Evolutionary conservation across 2,329 filamentous ascomycete genomes (phyloP).

Genomic region (Xylariaceae sp.): DNA sequence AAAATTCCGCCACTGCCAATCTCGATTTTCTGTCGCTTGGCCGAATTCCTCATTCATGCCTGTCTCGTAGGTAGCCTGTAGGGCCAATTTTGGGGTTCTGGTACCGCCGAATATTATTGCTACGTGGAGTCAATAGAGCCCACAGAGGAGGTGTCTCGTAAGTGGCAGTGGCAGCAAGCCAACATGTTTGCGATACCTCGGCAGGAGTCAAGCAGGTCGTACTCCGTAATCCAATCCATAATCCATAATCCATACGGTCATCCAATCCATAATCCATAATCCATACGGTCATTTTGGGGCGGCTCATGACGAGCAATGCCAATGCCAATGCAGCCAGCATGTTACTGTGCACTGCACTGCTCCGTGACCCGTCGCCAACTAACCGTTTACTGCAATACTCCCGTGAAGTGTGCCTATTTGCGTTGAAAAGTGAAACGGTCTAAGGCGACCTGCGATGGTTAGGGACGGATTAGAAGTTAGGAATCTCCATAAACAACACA

Average conservation of each 20-base stretch:
- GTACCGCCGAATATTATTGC: neutral
- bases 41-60: neutral
- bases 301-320: too few relatives aligned
- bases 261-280: neutral
- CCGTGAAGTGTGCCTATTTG: too few relatives aligned
- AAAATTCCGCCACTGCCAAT: neutral
- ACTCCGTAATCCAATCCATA: too few relatives aligned
- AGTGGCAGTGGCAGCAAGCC: neutral
- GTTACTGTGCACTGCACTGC: too few relatives aligned
- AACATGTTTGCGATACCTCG: constrained; percentile 4
- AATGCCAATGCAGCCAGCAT: too few relatives aligned
- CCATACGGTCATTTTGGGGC: neutral
- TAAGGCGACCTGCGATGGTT: neutral
- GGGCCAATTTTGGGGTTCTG: neutral
- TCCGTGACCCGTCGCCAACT: too few relatives aligned
- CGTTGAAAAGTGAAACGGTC: constrained; percentile 17
- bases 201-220: neutral
- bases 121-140: constrained; percentile 5
- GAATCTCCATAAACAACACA: neutral
- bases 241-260: neutral
- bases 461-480: neutral
- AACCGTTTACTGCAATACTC: too few relatives aligned
- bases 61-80: neutral
- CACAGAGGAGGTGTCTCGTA: neutral
- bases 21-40: neutral